Conservation (phyloP, 768 basidiomycete species). For the Mrakia frigida region DNA sequence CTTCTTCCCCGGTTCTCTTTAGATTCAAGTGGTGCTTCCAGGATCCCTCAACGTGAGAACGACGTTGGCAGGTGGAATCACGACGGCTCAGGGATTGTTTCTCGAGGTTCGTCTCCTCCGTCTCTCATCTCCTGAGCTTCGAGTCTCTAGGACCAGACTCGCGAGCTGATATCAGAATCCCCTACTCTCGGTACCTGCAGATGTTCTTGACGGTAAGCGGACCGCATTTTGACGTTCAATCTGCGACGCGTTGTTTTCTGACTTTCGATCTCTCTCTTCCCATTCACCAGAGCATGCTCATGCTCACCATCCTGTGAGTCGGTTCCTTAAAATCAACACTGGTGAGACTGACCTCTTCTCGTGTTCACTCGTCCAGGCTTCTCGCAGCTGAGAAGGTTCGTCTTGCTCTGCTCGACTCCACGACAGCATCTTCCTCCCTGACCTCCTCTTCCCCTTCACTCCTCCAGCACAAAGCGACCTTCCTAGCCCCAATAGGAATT, state of each 20-base stretch:
- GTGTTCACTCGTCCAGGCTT: neutral
- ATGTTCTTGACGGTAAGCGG: constrained; percentile 47
- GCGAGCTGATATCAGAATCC: neutral
- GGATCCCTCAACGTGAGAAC: constrained; percentile 42
- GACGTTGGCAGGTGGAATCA: constrained; percentile 36
- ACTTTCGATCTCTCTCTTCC: too few species aligned
- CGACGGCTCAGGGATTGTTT: constrained; percentile 34
- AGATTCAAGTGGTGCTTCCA: constrained; percentile 42
- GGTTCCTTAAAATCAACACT: neutral
- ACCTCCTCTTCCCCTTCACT: neutral
- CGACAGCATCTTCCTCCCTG: neutral
- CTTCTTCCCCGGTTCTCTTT: too few species aligned
- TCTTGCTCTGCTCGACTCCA: neutral
- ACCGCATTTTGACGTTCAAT: too few species aligned
- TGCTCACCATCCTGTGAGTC: constrained; percentile 20
- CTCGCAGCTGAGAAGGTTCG: constrained; percentile 31
- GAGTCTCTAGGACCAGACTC: neutral
- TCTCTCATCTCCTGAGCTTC: neutral
- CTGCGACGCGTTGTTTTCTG: too few species aligned
- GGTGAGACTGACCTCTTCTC: neutral
- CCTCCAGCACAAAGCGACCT: constrained; percentile 45
- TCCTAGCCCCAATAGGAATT: constrained; percentile 49
- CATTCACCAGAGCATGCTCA: neutral
- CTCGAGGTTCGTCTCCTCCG: constrained; percentile 8
- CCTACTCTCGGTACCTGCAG: constrained; percentile 35